Percentiles rank a stretch among this genome's conserved stretches.
phyloP scores from a whole-genome alignment of 495 filamentous ascomycete species.

The Neurospora cerealis region DNA sequence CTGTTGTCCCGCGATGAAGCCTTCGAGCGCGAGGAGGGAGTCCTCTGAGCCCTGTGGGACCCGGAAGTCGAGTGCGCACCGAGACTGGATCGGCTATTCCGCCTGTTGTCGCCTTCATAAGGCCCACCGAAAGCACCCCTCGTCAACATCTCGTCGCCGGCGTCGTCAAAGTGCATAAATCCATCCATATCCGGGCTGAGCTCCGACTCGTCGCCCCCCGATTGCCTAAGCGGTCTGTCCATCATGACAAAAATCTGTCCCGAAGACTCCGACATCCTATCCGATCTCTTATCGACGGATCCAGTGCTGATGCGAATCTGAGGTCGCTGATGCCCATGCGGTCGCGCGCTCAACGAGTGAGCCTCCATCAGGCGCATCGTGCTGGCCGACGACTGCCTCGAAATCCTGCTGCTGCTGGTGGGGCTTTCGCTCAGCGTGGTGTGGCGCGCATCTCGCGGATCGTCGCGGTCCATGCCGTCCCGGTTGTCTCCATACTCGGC shows the following conservation, averaged over 20 bases:
- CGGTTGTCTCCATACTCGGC: conserved; percentile 37
- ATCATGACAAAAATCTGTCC: conserved; percentile 22
- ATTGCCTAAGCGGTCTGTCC: conserved; percentile 7
- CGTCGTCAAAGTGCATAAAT: conserved; percentile 26
- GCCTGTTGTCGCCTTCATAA: background rate
- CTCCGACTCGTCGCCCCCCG: conserved; percentile 21
- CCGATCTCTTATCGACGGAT: background rate
- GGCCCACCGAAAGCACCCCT: background rate
- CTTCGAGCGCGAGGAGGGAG: background rate
- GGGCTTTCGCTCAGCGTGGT: conserved; percentile 15
- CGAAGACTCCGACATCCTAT: background rate
- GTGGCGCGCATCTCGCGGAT: conserved; percentile 7
- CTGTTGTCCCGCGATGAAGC: conserved; percentile 3
- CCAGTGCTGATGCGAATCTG: conserved; percentile 1
- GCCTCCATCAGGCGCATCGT: conserved; percentile 15
- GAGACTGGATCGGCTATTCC: conserved; percentile 9
- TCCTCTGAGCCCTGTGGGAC: conserved; percentile 2
- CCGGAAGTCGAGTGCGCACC: conserved; percentile 3
- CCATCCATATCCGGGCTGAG: conserved; percentile 31
- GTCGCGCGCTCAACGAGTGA: conserved; percentile 11
- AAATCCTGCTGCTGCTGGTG: conserved; percentile 12
- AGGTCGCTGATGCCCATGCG: conserved; percentile 6
- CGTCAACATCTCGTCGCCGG: conserved; percentile 15
- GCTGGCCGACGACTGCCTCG: conserved; percentile 21
- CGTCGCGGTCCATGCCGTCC: conserved; percentile 4